A percentile compares a stretch with the other conserved stretches of the same genome.
Conservation (phyloP, 805 yeast species). For the Kluyveromyces siamensis region DNA sequence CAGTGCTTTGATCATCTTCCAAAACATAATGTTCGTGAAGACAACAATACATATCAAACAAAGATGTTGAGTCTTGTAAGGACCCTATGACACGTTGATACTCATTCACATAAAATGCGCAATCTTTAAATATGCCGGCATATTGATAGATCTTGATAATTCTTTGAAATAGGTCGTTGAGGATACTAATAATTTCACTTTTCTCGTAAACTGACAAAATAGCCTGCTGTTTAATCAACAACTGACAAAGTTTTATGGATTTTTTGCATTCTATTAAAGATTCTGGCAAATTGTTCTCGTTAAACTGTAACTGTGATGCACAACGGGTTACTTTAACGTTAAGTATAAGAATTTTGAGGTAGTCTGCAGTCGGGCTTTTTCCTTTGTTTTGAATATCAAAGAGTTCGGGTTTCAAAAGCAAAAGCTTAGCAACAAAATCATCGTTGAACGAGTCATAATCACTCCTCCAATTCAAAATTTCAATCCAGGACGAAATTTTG, state of each 20-base stretch:
- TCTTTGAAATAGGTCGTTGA: slow-evolving; percentile 32
- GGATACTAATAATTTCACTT: slow-evolving; percentile 29
- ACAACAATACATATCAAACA: slow-evolving; percentile 13
- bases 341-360: slow-evolving; percentile 22
- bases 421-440: slow-evolving; percentile 12
- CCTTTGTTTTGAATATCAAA: slow-evolving; percentile 18
- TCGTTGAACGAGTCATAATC: slow-evolving; percentile 11
- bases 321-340: slow-evolving; percentile 15
- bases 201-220: slow-evolving; percentile 24
- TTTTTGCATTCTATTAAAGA: slow-evolving; percentile 35
- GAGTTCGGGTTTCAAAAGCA: slow-evolving; percentile 11
- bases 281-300: slow-evolving; percentile 9
- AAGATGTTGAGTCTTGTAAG: slow-evolving; percentile 19
- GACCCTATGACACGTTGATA: slow-evolving; percentile 31
- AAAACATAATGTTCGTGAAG: slow-evolving; percentile 16
- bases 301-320: slow-evolving; percentile 16
- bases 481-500: not conserved
- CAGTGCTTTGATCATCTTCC: slow-evolving; percentile 11
- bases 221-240: slow-evolving; percentile 37
- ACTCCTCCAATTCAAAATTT: slow-evolving; percentile 7
- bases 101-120: slow-evolving; percentile 46
- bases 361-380: slow-evolving; percentile 13
- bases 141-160: slow-evolving; percentile 35
- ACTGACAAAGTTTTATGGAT: slow-evolving; percentile 43
- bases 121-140: slow-evolving; percentile 51